phyloP scores from a whole-genome alignment of 805 yeast genomes.

The Barnettozyma californica region DNA sequence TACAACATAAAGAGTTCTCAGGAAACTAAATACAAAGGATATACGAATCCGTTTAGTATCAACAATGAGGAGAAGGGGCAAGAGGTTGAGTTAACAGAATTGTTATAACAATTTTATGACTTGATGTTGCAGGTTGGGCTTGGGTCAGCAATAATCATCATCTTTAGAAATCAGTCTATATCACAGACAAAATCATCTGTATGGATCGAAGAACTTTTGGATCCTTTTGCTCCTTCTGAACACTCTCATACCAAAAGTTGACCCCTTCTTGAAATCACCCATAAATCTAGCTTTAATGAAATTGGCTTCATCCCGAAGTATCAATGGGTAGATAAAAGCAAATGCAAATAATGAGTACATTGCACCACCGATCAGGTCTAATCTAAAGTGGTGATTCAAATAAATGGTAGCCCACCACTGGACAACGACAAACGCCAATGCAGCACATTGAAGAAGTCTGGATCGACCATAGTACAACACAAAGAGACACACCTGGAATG shows the following conservation, averaged over 20 bases:
- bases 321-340: slow-evolving; percentile 33
- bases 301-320: slow-evolving; percentile 29
- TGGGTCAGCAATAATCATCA: not conserved
- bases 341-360: slow-evolving; percentile 44
- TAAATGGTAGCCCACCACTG: slow-evolving; percentile 79
- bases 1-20: too few species aligned
- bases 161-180: too few species aligned
- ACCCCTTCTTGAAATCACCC: slow-evolving; percentile 37
- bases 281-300: slow-evolving; percentile 29
- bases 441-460: slow-evolving; percentile 25
- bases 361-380: slow-evolving; percentile 54
- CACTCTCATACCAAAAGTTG: slow-evolving; percentile 63
- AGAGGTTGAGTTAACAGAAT: not conserved
- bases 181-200: slow-evolving; percentile 32
- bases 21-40: slow-evolving; percentile 1
- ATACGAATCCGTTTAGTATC: slow-evolving; percentile 12
- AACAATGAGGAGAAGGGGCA: slow-evolving; percentile 4
- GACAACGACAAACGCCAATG: slow-evolving; percentile 39
- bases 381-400: slow-evolving; percentile 66
- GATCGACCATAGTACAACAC: slow-evolving; percentile 38
- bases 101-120: slow-evolving; percentile 5
- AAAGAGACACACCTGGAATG: slow-evolving; percentile 39
- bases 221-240: slow-evolving; percentile 40
- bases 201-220: slow-evolving; percentile 52
- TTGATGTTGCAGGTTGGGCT: slow-evolving; percentile 7